Base-by-base conservation (phyloP, 495 filamentous ascomycete genomes). In the Acidomyces sp. region DNA sequence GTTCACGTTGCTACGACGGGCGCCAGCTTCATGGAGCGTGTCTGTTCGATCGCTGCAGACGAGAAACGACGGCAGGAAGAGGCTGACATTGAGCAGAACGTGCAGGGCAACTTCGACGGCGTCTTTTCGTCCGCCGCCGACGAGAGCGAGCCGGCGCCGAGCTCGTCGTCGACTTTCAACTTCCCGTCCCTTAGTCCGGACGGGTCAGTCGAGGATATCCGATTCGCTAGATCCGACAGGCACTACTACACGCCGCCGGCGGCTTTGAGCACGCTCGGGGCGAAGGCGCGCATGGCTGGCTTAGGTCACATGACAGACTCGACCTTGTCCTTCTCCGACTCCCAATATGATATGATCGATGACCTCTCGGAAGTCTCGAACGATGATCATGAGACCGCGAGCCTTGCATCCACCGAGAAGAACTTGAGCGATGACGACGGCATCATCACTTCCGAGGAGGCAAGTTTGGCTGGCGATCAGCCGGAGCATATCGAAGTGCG, bases 301-400 rank as follows among this genome's bases (percentile, higher is more conserved):
- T 33, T 20, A 6, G 22, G 25, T n/a, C 4, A 1, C 17, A 25
- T 37, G 32, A 9, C 30, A 6, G 17, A 35, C 19, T 40, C 42
- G 17, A 26, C 35, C 12, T 25, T 37, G n/a, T 34, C 43, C 17
- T 36, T 43, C 31, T 19, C 34, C 10, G 48, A 52, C 25, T 19
- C 17, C 16, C 19, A 44, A 17, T 52, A 52, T 26, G 48, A 52
- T 31, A 47, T 52, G 43, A 23, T 52, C 11, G 48, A 52, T 27
- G 48, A 52, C 19, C 32, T 46, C 1, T 52, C 48, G 9, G 48
- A 52, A 19, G 13, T 43, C 25, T 46, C 43, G 5, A 41, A 16
- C 24, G 48, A 52, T 15, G 48, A 39, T 25, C 38, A 42, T 13
- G 48, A 52, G 3, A 52, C 43, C 12, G 43, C 34, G 7, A 45